Conservation (phyloP, 495 filamentous ascomycete genomes). For the Choiromyces venosus region DNA sequence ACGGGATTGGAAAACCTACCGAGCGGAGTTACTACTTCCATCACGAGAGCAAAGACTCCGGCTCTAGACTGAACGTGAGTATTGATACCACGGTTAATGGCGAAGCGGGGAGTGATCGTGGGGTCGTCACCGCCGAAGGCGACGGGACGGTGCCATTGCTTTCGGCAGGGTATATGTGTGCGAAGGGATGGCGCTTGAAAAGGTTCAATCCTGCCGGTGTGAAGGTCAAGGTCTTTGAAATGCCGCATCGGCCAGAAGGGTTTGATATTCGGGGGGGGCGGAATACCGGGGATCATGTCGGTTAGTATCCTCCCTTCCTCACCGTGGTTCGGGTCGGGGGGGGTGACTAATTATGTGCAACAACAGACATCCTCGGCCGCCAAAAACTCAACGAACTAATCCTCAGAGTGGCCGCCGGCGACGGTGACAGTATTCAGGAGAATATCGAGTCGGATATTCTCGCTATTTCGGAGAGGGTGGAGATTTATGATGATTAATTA, state of each 20-base stretch:
- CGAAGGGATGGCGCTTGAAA: slow-evolving; percentile 86
- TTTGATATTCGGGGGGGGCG: slow-evolving; percentile 89
- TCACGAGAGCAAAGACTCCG: slow-evolving; percentile 62
- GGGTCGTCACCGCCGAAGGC: slow-evolving; percentile 87
- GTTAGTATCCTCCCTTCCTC: too few relatives aligned
- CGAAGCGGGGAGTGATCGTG: slow-evolving; percentile 62
- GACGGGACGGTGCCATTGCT: slow-evolving; percentile 91
- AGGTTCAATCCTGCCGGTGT: slow-evolving; percentile 84
- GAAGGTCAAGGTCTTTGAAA: slow-evolving; percentile 80
- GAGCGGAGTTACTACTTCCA: slow-evolving; percentile 66
- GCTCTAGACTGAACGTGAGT: slow-evolving; percentile 69
- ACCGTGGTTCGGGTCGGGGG: too few relatives aligned
- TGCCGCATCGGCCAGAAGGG: slow-evolving; percentile 90
- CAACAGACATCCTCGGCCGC: slow-evolving; percentile 74
- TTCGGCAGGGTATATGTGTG: slow-evolving; percentile 91
- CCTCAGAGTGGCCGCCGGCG: slow-evolving; percentile 79
- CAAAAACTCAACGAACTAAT: slow-evolving; percentile 87
- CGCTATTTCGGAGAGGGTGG: slow-evolving; percentile 73
- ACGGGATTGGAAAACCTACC: slow-evolving; percentile 49
- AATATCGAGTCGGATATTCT: slow-evolving; percentile 70
- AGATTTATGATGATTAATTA: slow-evolving; percentile 58
- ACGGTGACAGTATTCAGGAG: slow-evolving; percentile 72
- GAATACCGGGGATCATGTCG: slow-evolving; percentile 91
- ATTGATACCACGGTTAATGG: slow-evolving; percentile 75
- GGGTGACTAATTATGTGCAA: background rate